Base-by-base conservation (phyloP, 106 monocot genomes). In the Dioscorea alata region DNA sequence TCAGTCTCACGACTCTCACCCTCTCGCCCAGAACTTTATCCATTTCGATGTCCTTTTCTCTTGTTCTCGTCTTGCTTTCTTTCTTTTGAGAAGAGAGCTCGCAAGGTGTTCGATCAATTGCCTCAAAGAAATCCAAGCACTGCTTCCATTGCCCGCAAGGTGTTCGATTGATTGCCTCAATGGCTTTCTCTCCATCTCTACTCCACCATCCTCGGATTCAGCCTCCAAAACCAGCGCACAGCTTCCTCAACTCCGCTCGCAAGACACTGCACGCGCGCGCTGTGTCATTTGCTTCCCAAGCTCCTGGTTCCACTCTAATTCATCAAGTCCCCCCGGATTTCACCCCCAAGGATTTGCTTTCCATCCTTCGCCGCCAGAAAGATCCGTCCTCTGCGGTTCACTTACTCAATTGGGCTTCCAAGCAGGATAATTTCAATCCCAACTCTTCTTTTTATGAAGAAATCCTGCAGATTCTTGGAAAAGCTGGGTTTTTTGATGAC, bases 381-480 rank as follows among this genome's bases (percentile, higher is more conserved):
- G 79, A 95, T 64, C 67, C 79, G 1, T 67, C 74, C 1, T 76
- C 76, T 4, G 71, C 85, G 25, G 49, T 91, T 24, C 57, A 73
- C 8, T 48, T 95, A n/a, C 70, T 95, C 49, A 59, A 83, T 28
- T 77, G 79, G 74, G 91, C 75, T 4, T 75, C 73, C 1, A 69
- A 79, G 50, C 75, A 66, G 57, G 23, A 73, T 0, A 69, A 77
- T 51, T 86, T 86, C 50, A 50, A 66, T 16, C 83, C 86, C 0
- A 60, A 69, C 17, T 67, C 69, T 31, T 61, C 75, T 4, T 67
- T 84, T 2, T 86, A 76, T 20, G 82, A 84, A 68, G 95, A 91
- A 66, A 73, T 91, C 31, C 80, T 91, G 49, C 74, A 50, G 15
- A 86, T 86, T 75, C 86, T 96, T 60, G 88, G 86, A 35, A 81